Conservation (phyloP, 768 basidiomycete species). For the Cyclocybe cylindracea region DNA sequence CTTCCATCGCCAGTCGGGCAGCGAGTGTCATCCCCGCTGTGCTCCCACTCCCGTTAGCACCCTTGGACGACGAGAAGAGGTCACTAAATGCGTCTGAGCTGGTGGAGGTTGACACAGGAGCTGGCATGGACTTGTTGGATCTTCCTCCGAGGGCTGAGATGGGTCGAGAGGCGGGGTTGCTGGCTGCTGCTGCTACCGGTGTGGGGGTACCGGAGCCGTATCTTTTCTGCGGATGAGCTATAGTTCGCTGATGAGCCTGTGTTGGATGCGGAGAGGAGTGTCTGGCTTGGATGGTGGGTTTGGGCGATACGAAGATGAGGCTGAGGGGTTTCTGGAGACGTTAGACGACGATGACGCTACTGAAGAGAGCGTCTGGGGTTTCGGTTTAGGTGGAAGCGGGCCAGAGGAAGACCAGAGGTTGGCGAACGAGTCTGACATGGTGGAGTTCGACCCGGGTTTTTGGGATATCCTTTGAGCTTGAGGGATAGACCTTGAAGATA, state of each 20-base stretch:
- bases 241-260: conserved; percentile 1
- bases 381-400: too few relatives aligned
- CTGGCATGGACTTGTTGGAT: conserved; percentile 28
- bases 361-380: conserved; percentile 47
- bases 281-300: conserved; percentile 16
- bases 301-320: conserved; percentile 3
- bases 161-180: conserved; percentile 11
- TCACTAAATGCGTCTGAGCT: conserved; percentile 72
- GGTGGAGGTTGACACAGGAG: conserved; percentile 23
- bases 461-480: too few relatives aligned
- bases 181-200: neutral
- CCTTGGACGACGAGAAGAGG: conserved; percentile 54
- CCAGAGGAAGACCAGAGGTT: too few relatives aligned
- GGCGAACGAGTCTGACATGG: too few relatives aligned
- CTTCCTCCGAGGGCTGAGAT: conserved; percentile 19
- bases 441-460: too few relatives aligned
- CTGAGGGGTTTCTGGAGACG: conserved; percentile 11
- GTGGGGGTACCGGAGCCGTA: neutral
- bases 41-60: conserved; percentile 27
- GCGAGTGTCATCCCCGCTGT: conserved; percentile 62
- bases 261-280: conserved; percentile 19
- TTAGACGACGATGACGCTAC: conserved; percentile 21
- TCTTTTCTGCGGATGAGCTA: conserved; percentile 4
- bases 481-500: too few relatives aligned
- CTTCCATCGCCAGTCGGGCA: conserved; percentile 58